These are phyloP conservation scores for Rutstroemia sp. DNA, from an alignment of 2,329 filamentous ascomycete species.

Conservation along the genomic window DNA sequence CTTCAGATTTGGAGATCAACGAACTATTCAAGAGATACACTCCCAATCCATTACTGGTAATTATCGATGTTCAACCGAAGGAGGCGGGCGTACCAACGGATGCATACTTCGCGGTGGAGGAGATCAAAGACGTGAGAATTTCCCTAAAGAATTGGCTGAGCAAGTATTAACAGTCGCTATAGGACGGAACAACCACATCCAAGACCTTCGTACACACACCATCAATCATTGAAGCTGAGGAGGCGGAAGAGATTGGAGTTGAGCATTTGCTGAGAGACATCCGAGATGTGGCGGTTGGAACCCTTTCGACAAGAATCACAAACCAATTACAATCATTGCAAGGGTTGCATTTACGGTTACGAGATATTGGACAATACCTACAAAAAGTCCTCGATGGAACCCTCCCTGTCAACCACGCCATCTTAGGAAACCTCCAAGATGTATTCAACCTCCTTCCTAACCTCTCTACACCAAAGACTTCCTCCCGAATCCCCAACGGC, in stretches of 20 bases:
- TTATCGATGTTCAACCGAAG: slow-evolving; percentile 97
- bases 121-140: slow-evolving; percentile 89
- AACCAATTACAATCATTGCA: slow-evolving; percentile 97
- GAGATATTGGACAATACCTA: slow-evolving; percentile 91
- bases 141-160: not conserved
- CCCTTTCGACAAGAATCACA: slow-evolving; percentile 91
- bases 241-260: slow-evolving; percentile 97
- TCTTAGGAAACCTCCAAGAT: slow-evolving; percentile 96
- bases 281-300: slow-evolving; percentile 94
- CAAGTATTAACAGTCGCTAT: slow-evolving; percentile 10
- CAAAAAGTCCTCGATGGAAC: slow-evolving; percentile 92
- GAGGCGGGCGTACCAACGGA: slow-evolving; percentile 96
- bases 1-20: slow-evolving; percentile 97
- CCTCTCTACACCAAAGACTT: slow-evolving; percentile 72
- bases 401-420: slow-evolving; percentile 92
- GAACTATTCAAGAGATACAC: slow-evolving; percentile 99
- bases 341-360: slow-evolving; percentile 86
- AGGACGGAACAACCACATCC: slow-evolving; percentile 95
- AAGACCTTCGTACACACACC: slow-evolving; percentile 98
- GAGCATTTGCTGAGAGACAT: slow-evolving; percentile 97
- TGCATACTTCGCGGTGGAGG: slow-evolving; percentile 97
- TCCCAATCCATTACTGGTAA: slow-evolving; percentile 90
- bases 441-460: slow-evolving; percentile 98
- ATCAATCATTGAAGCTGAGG: slow-evolving; percentile 96
- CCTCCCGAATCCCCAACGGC: slow-evolving; percentile 44